Base-by-base conservation (phyloP, 257 asterid species). In the Handroanthus guayacan region DNA sequence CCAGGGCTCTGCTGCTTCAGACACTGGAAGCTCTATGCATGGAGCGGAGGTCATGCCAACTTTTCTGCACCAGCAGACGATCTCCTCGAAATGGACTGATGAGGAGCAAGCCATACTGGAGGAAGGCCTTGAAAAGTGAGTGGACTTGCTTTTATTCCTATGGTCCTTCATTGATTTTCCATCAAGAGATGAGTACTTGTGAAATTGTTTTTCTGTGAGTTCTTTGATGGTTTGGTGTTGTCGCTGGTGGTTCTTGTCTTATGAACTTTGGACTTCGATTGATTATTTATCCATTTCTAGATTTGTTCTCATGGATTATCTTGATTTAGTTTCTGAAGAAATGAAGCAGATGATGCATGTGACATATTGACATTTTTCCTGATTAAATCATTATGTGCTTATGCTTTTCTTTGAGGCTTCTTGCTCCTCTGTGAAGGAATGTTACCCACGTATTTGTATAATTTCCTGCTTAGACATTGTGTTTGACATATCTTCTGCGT, bases 71-170 rank as follows among this genome's bases (percentile, higher is more conserved):
- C 65, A 36, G 67, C 16, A 4, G 16, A 34, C 9, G 17, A 61
- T 61, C 10, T 61, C 67, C 16, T 2, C 13, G 17, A 2, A 62
- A 0, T 62, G 69, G 69, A 14, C 9, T 7, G 2, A 25, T 43
- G 34, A 62, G 5, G 69, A 62, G 48, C 17, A 62, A 62, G 18
- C 50, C 48, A 37, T 62, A 0, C 7, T 62, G 31, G 13, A 62
- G 51, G 51, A 62, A 38, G 69, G 69, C 69, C 69, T 62, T 2
- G 34, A 13, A 18, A 62, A 62, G 69, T 62, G 41, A 38, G 34
- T 47, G 52, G 10, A 9, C 52, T 8, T 47, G 12, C 3, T 47
- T 43, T 47, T 9, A 13, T 6, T 47, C 14, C 9, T 9, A 8
- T 1, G 14, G 14, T 47, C 10, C 8, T 47, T 47, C 8, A 14